Evolutionary conservation across 148 eudicot species (phyloP), one percentile per base, ranked within the genome.

Genomic region (Rhododendron williamsianum): DNA sequence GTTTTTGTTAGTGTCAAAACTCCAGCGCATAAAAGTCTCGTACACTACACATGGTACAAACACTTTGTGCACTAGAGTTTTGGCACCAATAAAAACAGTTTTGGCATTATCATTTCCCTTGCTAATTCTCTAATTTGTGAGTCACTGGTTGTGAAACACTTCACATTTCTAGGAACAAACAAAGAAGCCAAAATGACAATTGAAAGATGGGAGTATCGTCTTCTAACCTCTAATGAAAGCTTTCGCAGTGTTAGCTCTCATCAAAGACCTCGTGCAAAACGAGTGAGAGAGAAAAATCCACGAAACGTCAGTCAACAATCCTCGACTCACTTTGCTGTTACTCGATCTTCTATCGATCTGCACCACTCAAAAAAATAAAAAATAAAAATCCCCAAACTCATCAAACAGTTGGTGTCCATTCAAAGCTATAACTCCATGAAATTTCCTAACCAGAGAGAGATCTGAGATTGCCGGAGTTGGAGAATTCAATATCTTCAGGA

Each of bases 261-360:
- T 87, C 92, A 97, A 86, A 30, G 98, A 97, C 41, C 93, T 89
- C 63, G 88, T 94, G 76, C 93, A 91, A 54, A 90, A 91, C n/a
- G 93, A 91, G 87, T 89, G 90, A 6, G 98, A 94, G 38, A 97
- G 96, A 84, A 90, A 97, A 77, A 95, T 93, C 92, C 92, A 87
- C 82, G 98, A 93, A 85, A 81, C 85, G 51, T 93, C 93, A 27
- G 89, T 93, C 89, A 95, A 86, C 72, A 93, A 91, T 84, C 96
- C 94, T 67, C 90, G 85, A 74, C 93, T 91, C 15, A 94, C 91
- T 88, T 90, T 91, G 85, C 93, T 86, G 81, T 93, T 93, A 82
- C 89, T 93, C 48, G 91, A 87, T 45, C 78, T 91, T 81, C 96
- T 86, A 79, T 80, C 86, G n/a, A 93, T 89, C 96, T 93, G 93